Evolutionary conservation across 495 filamentous ascomycete genomes (phyloP).

Genomic region (Neurospora intermedia): DNA sequence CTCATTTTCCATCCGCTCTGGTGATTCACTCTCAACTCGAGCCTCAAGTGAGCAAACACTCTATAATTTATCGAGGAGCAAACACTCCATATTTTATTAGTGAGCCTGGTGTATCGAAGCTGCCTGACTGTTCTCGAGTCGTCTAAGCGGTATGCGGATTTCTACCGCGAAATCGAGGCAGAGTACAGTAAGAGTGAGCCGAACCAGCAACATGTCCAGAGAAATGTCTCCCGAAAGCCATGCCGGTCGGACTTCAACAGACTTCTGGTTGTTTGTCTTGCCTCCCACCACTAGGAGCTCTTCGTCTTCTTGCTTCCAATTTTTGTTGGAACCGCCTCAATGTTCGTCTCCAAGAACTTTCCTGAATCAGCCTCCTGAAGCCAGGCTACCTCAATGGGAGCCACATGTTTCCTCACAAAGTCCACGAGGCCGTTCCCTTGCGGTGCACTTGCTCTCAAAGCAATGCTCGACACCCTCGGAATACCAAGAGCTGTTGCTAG

Average conservation of each 20-base stretch:
- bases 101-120: background rate
- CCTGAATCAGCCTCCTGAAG: constrained; percentile 11
- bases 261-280: background rate
- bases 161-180: background rate
- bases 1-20: background rate
- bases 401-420: constrained; percentile 38
- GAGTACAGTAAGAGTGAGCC: background rate
- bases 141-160: background rate
- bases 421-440: constrained; percentile 38
- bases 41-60: background rate
- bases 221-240: background rate
- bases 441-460: constrained; percentile 38
- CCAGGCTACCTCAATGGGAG: constrained; percentile 23
- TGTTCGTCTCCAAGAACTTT: constrained; percentile 20
- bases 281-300: background rate
- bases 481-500: constrained; percentile 42
- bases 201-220: background rate
- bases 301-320: constrained; percentile 28
- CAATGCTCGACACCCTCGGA: constrained; percentile 49
- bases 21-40: background rate
- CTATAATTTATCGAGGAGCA: background rate
- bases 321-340: constrained; percentile 26
- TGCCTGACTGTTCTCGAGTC: background rate
- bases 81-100: background rate
- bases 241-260: background rate